Evolutionary conservation across 169 alveolate genomes (phyloP).

Genomic region (Amoebophrya sp.): DNA sequence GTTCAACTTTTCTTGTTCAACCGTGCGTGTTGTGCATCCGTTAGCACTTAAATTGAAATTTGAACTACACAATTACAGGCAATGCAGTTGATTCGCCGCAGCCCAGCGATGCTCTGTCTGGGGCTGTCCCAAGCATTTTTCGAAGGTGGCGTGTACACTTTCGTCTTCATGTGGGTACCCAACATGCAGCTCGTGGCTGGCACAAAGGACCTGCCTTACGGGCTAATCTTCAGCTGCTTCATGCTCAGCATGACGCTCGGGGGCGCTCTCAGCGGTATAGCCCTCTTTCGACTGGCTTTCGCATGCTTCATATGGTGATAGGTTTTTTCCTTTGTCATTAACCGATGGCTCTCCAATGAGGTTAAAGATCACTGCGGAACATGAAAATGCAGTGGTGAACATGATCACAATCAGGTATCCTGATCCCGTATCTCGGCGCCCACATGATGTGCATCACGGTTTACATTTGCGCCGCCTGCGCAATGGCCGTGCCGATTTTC

Average conservation of each 20-base stretch:
- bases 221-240: not conserved
- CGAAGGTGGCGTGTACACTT: slow-evolving; percentile 3
- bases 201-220: not conserved
- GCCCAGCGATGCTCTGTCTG: not conserved
- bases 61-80: too few relatives aligned
- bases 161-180: slow-evolving; percentile 11
- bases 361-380: too few relatives aligned
- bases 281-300: too few relatives aligned
- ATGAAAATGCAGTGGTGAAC: too few relatives aligned
- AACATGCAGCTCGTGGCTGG: slow-evolving; percentile 4
- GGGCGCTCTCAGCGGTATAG: not conserved
- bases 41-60: too few relatives aligned
- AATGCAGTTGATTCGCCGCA: not conserved
- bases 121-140: slow-evolving; percentile 2
- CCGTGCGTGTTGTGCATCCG: too few relatives aligned
- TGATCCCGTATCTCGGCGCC: not conserved
- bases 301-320: too few relatives aligned
- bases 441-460: not conserved
- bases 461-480: not conserved
- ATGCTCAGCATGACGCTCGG: slow-evolving; percentile 17
- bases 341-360: too few relatives aligned
- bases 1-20: too few relatives aligned
- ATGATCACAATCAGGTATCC: not conserved
- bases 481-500: not conserved
- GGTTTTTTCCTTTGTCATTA: too few relatives aligned